Evolutionary conservation across 306 rosid species (phyloP).

Genomic region (Trifolium pratense): DNA sequence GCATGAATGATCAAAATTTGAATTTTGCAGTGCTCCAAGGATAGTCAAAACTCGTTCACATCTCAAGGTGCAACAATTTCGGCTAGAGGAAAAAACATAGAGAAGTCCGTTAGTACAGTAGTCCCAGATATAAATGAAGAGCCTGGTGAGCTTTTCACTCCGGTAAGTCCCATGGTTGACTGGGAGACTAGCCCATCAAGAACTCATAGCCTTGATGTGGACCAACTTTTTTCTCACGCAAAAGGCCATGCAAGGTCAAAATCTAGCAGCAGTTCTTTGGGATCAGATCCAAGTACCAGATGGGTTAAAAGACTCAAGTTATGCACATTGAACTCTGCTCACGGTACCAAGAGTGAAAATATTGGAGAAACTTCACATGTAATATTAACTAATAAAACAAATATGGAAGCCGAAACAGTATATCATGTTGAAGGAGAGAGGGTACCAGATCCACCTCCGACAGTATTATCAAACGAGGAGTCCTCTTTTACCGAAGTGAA

Average conservation of each 20-base stretch:
- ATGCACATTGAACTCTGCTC: constrained; percentile 49
- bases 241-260: constrained; percentile 53
- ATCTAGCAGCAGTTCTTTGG: constrained; percentile 49
- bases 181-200: constrained; percentile 76
- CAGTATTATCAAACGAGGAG: constrained; percentile 38
- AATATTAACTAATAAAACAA: constrained; percentile 47
- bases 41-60: constrained; percentile 48
- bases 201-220: constrained; percentile 79
- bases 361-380: constrained; percentile 58
- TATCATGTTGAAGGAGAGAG: constrained; percentile 42
- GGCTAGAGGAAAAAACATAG: constrained; percentile 50
- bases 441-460: constrained; percentile 39
- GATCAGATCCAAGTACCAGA: constrained; percentile 63
- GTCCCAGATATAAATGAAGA: constrained; percentile 63
- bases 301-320: constrained; percentile 85
- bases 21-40: constrained; percentile 61
- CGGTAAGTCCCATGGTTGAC: constrained; percentile 54
- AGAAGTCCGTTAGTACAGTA: constrained; percentile 31
- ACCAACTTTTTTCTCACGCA: constrained; percentile 66
- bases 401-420: constrained; percentile 48
- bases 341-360: constrained; percentile 59
- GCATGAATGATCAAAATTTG: constrained; percentile 24
- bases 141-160: constrained; percentile 49
- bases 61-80: constrained; percentile 48
- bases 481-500: constrained; percentile 44